Evolutionary conservation across 164 flowering plant genomes (phyloP).

Genomic region (Cinnamomum chago): DNA sequence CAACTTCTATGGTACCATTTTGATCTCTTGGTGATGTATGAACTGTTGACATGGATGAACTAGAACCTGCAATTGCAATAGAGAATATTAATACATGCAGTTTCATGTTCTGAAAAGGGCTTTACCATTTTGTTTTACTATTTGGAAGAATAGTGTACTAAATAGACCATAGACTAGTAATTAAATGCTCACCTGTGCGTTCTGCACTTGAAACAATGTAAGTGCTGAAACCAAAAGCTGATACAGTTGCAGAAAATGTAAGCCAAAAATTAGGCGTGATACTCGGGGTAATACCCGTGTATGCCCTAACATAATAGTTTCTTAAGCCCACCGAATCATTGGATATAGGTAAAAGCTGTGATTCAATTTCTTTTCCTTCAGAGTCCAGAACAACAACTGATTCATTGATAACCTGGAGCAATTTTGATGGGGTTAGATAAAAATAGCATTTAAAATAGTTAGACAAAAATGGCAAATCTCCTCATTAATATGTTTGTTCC

Average conservation of each 20-base stretch:
- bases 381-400: conserved; percentile 60
- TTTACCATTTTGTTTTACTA: background rate
- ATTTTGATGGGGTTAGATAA: conserved; percentile 5
- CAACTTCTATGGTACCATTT: conserved; percentile 53
- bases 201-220: conserved; percentile 50
- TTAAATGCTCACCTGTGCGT: conserved; percentile 37
- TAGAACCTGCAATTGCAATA: conserved; percentile 37
- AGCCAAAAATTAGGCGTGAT: conserved; percentile 69
- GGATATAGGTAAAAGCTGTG: conserved; percentile 70
- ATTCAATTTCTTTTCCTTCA: conserved; percentile 54
- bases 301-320: conserved; percentile 61
- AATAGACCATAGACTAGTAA: background rate
- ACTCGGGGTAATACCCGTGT: conserved; percentile 47
- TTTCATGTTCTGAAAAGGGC: background rate
- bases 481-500: background rate
- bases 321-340: conserved; percentile 39
- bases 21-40: conserved; percentile 30
- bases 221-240: conserved; percentile 90
- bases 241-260: conserved; percentile 70
- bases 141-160: background rate
- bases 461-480: background rate
- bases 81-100: background rate
- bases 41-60: conserved; percentile 37
- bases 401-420: conserved; percentile 53
- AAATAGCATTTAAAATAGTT: background rate